A percentile compares a stretch with the other conserved stretches of the same genome.
Evolutionary conservation across 805 yeast genomes (phyloP).

Genomic region (Wickerhamiella nectarea): DNA sequence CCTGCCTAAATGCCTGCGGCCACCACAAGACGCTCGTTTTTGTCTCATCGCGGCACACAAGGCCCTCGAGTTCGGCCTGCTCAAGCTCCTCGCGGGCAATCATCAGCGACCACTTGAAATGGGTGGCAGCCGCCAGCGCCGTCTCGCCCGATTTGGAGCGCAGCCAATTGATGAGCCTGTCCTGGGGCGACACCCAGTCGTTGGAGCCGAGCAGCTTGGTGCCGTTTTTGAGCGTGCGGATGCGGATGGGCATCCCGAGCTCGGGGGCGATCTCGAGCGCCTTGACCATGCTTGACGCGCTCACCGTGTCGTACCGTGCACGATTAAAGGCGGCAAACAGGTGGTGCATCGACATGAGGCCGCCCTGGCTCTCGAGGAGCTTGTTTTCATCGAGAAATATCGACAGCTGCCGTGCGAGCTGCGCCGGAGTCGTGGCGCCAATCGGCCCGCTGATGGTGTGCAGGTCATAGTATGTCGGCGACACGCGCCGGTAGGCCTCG

Average conservation of each 20-base stretch:
- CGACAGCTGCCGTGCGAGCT: conserved; percentile 64
- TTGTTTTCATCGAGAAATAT: conserved; percentile 44
- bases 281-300: conserved; percentile 52
- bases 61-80: conserved; percentile 42
- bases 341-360: conserved; percentile 48
- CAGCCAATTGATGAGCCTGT: conserved; percentile 16
- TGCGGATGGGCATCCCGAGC: conserved; percentile 43
- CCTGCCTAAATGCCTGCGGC: too few relatives aligned
- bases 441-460: neutral
- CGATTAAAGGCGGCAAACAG: conserved; percentile 51
- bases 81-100: conserved; percentile 53
- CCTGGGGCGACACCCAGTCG: conserved; percentile 12
- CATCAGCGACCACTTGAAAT: conserved; percentile 52
- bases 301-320: conserved; percentile 48
- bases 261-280: conserved; percentile 45
- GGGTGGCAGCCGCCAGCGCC: conserved; percentile 32
- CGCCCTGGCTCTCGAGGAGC: conserved; percentile 39
- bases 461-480: neutral
- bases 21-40: conserved; percentile 39
- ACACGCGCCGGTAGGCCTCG: conserved; percentile 21
- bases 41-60: conserved; percentile 52
- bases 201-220: conserved; percentile 26
- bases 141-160: conserved; percentile 17
- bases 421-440: conserved; percentile 23
- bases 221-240: conserved; percentile 31